Evolutionary conservation across 1,284 basidiomycete species (phyloP).

Genomic region (Somion occarium): DNA sequence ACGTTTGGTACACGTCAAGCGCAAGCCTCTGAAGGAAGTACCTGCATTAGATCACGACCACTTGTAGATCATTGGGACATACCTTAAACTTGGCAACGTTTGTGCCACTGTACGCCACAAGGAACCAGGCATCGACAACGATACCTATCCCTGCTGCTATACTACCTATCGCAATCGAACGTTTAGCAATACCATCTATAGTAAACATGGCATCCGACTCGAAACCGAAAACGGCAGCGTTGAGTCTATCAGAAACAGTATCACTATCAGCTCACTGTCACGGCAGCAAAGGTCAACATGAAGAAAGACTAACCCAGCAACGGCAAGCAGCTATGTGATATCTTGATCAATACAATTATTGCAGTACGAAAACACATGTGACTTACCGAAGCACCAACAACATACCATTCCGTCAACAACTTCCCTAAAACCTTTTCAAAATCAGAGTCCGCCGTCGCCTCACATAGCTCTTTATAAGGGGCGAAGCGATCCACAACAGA

Average conservation of each 20-base stretch:
- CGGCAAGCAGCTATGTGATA: constrained; percentile 20
- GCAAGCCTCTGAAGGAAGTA: constrained; percentile 38
- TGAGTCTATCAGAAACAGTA: constrained; percentile 22
- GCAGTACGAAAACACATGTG: not conserved
- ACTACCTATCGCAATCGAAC: constrained; percentile 49
- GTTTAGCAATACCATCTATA: constrained; percentile 38
- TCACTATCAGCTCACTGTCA: no score
- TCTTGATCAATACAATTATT: not conserved
- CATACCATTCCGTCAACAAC: constrained; percentile 31
- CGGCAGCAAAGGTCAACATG: no score
- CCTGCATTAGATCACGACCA: no score
- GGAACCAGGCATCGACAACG: constrained; percentile 55
- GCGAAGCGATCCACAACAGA: constrained; percentile 45
- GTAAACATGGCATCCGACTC: constrained; percentile 44
- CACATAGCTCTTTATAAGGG: constrained; percentile 47
- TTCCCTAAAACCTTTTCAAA: constrained; percentile 38
- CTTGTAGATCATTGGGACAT: no score
- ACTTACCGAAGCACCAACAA: constrained; percentile 28
- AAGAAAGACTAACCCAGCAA: constrained; percentile 19
- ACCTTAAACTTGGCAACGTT: constrained; percentile 50
- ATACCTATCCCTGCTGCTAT: constrained; percentile 59
- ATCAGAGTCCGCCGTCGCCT: constrained; percentile 42
- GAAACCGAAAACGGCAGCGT: constrained; percentile 52
- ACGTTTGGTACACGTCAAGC: constrained; percentile 50
- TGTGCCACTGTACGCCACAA: constrained; percentile 48